Base-by-base conservation (phyloP, 2,329 filamentous ascomycete species). In the Fusarium palustre region DNA sequence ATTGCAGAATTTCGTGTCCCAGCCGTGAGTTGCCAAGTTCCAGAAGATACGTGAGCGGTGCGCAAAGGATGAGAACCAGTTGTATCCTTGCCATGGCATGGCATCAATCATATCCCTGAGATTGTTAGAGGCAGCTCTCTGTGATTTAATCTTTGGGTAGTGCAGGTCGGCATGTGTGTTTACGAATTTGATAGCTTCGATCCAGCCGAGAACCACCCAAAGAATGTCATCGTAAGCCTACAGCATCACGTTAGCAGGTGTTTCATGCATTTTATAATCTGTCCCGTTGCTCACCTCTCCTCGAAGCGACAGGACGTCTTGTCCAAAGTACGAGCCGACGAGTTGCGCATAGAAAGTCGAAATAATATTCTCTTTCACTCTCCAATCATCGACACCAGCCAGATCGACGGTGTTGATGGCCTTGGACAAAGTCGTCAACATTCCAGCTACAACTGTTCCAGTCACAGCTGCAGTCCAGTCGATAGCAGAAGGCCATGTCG, bases 401-500 rank as follows among this genome's bases (percentile, higher is more conserved):
- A 75, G 66, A 42, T 79, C 70, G 38, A 81, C 59, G 22, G 79
- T 72, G 34, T 77, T 76, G 28, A 90, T 80, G 13, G 88, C 88
- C 53, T 81, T 84, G 34, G 92, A 92, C 55, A 97, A 81, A n/a
- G 91, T 90, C 18, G 85, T 87, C 18, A 96, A 84, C 4, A 90
- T 87, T 16, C 90, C 91, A 0, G 92, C 91, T 36, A 97, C 81
- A 59, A 95, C 89, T 0, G 94, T 97, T 43, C 90, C 90, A 72
- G 93, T 83, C 11, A 97, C 93, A 6, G 95, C 94, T 20, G 90
- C 91, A 0, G 95, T 98, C 95, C 95, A 98, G 81, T 97, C 95
- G 74, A 97, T 97, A 33, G 92, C 87, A 2, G 85, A 85, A 1
- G 94, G 93, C 93, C 94, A 98, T 28, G 89, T 93, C 13, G 92